These are phyloP conservation scores for Strigomonas culicis DNA, from an alignment of 208 protist genomes.

Conservation along the genomic window DNA sequence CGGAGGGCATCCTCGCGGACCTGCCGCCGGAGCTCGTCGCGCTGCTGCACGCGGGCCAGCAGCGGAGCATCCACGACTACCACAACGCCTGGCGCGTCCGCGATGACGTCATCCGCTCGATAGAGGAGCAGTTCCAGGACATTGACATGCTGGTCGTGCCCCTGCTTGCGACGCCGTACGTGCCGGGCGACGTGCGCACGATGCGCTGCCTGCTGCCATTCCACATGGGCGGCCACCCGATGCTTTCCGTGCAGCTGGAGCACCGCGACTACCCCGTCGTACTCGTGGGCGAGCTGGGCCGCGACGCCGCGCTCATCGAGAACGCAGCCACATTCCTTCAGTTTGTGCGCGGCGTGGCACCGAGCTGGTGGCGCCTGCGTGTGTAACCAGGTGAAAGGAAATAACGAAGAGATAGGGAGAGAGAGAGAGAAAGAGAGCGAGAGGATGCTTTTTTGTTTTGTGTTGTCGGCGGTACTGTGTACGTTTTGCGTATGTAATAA, in stretches of 20 bases:
- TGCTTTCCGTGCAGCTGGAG: constrained; percentile 76
- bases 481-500: background rate
- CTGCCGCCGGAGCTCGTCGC: constrained; percentile 53
- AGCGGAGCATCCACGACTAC: constrained; percentile 54
- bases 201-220: constrained; percentile 67
- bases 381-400: background rate
- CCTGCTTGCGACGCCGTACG: constrained; percentile 72
- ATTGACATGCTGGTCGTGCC: constrained; percentile 79
- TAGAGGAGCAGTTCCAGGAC: constrained; percentile 83
- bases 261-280: constrained; percentile 44
- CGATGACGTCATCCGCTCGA: constrained; percentile 73
- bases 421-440: background rate
- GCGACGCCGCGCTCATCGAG: constrained; percentile 82
- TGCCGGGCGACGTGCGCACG: constrained; percentile 56
- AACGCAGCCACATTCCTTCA: constrained; percentile 74
- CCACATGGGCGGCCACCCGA: constrained; percentile 79
- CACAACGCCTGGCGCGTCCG: constrained; percentile 67
- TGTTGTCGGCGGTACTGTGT: too few relatives aligned
- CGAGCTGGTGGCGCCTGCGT: constrained; percentile 54
- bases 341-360: constrained; percentile 74
- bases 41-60: constrained; percentile 52
- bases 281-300: constrained; percentile 74
- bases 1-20: constrained; percentile 53
- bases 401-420: background rate
- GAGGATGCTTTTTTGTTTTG: background rate